Base-by-base conservation (phyloP, 202 grass and related monocot genomes). In the Alloteropsis angusta region DNA sequence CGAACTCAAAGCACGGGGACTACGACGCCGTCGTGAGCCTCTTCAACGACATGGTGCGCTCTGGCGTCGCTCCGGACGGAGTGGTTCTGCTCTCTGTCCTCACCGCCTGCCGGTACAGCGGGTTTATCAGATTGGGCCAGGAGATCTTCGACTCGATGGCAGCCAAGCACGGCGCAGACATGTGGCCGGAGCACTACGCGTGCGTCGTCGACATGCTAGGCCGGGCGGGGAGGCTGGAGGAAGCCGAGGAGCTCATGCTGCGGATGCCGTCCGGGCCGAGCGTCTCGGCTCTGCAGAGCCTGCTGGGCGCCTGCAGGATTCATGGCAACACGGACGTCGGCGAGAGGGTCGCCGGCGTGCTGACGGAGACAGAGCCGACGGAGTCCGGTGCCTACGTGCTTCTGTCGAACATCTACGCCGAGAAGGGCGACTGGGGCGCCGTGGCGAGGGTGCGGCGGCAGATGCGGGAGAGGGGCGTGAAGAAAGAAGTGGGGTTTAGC, bases 141-240 rank as follows among this genome's bases (percentile, higher is more conserved):
- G 81, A 69, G 43, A 82, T 95, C 26, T 93, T 95, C 7, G 81
- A 95, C 45, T 88, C 79, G 0, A 93, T 98, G 78, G 50, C 81
- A 0, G 35, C 64, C 1, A 52, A 94, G 57, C 78, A 83, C 60
- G 67, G 55, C 35, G 23, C 87, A 2, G 82, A 91, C 49, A 68
- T 57, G 30, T 93, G 96, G 96, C 85, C 92, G 1, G 96, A 99
- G 74, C 96, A 99, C 83, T 89, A 86, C 42, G 80, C 92, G 17
- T 95, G 96, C 68, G 71, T 95, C 56, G 88, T 98, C 48, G 88
- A 93, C 84, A 93, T 95, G 92, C 48, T 95, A 64, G 92, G 92
- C 18, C 85, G 87, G 41, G 96, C 82, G 4, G 87, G 87, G 41
- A 89, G 75, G 74, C 74, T 98, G 26, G 60, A 74, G 34, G 92